phyloP scores from a whole-genome alignment of 148 eudicot genomes.

The Pouteria glomerata region DNA sequence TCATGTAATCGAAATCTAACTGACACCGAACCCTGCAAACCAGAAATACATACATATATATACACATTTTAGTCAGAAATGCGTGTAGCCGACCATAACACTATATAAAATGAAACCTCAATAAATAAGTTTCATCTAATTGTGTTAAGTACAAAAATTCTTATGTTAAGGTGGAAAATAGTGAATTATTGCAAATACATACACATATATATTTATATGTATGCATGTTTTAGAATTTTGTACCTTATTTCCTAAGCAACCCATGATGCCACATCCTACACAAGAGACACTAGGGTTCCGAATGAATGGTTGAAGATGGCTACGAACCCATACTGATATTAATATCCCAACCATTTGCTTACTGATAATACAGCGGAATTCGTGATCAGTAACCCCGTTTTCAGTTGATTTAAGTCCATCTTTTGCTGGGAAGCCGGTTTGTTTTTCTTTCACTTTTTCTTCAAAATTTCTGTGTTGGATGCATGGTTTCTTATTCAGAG shows the following conservation, averaged over 20 bases:
- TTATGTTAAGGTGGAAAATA: too few species aligned
- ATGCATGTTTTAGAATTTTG: not conserved
- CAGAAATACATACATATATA: not conserved
- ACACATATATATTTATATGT: not conserved
- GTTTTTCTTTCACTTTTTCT: not conserved
- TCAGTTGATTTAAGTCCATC: not conserved
- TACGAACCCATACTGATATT: conserved; percentile 35
- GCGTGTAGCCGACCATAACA: too few species aligned
- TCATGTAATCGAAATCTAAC: conserved; percentile 38
- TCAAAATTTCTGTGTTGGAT: not conserved
- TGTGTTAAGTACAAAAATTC: too few species aligned
- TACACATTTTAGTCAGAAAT: too few species aligned
- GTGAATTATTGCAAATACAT: too few species aligned
- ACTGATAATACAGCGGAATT: conserved; percentile 23
- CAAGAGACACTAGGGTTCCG: conserved; percentile 32
- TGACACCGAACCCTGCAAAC: conserved; percentile 47
- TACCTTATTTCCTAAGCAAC: conserved; percentile 48
- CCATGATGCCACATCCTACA: conserved; percentile 44
- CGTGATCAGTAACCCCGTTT: not conserved
- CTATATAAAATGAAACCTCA: too few species aligned
- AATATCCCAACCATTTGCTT: conserved; percentile 47
- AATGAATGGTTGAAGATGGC: conserved; percentile 23
- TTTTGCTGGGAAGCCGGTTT: not conserved
- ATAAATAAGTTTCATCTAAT: too few species aligned
- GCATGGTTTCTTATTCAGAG: conserved; percentile 19